These are phyloP conservation scores for Linderniella brevidens DNA, from an alignment of 257 asterid genomes.

Conservation along the genomic window DNA sequence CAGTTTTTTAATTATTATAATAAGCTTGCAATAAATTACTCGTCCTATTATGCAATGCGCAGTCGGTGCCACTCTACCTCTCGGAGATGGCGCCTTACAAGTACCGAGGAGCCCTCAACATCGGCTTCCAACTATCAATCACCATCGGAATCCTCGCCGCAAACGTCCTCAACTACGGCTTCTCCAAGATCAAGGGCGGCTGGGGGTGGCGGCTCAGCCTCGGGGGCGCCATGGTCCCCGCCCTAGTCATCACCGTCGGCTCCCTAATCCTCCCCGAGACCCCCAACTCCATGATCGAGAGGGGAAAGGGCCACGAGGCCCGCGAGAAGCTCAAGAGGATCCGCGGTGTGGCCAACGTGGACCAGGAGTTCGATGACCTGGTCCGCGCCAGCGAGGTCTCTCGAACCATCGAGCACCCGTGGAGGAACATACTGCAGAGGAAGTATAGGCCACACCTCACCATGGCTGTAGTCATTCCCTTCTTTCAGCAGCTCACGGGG, in stretches of 20 bases:
- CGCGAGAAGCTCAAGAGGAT: constrained; percentile 25
- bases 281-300: constrained; percentile 74
- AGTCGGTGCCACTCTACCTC: constrained; percentile 47
- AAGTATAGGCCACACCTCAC: constrained; percentile 65
- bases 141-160: constrained; percentile 49
- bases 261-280: constrained; percentile 68
- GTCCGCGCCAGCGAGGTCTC: constrained; percentile 66
- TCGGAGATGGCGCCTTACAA: constrained; percentile 66
- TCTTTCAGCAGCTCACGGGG: constrained; percentile 83
- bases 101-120: constrained; percentile 51
- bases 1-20: no score
- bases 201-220: constrained; percentile 84
- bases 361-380: constrained; percentile 62
- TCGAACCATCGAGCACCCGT: constrained; percentile 36
- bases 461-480: constrained; percentile 54
- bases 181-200: constrained; percentile 34
- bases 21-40: no score
- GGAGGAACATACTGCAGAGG: constrained; percentile 42
- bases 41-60: constrained; percentile 8
- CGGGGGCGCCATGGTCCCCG: constrained; percentile 74
- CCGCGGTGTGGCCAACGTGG: constrained; percentile 42
- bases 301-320: constrained; percentile 39
- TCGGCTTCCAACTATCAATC: constrained; percentile 40
- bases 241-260: constrained; percentile 53
- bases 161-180: constrained; percentile 32